Evolutionary conservation across 306 rosid species (phyloP).

Genomic region (Urtica urens): DNA sequence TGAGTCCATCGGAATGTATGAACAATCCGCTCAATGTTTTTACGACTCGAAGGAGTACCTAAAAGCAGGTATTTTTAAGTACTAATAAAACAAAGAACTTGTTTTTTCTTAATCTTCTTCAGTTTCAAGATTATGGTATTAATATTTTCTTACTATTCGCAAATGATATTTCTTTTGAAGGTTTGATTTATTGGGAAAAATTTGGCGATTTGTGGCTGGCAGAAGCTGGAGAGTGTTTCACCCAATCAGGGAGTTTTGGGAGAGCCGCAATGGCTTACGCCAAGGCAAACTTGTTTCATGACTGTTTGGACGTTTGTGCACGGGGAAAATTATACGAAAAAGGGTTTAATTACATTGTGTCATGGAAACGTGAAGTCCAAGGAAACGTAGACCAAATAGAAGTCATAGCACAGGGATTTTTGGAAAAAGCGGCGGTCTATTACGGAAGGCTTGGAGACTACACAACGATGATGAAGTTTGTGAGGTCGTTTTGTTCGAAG

Average conservation of each 20-base stretch:
- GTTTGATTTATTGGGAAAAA: slow-evolving; percentile 33
- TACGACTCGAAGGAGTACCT: slow-evolving; percentile 35
- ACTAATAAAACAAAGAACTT: too few relatives aligned
- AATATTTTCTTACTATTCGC: neutral
- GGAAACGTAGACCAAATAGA: slow-evolving; percentile 13
- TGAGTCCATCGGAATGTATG: slow-evolving; percentile 29
- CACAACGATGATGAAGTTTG: slow-evolving; percentile 44
- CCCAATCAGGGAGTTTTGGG: slow-evolving; percentile 22
- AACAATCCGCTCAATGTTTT: slow-evolving; percentile 41
- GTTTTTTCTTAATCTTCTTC: neutral
- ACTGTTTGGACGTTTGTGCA: slow-evolving; percentile 25
- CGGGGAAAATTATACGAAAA: slow-evolving; percentile 24
- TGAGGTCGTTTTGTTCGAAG: slow-evolving; percentile 37
- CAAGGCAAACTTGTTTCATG: slow-evolving; percentile 26
- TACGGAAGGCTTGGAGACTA: slow-evolving; percentile 25
- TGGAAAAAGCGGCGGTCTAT: slow-evolving; percentile 32
- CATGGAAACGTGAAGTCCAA: slow-evolving; percentile 1
- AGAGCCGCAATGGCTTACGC: slow-evolving; percentile 34
- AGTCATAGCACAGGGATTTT: slow-evolving; percentile 27
- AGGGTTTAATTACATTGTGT: slow-evolving; percentile 26
- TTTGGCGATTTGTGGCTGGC: slow-evolving; percentile 30
- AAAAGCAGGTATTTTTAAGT: slow-evolving; percentile 32
- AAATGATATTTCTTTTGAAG: slow-evolving; percentile 5
- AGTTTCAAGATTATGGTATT: neutral
- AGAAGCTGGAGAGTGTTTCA: slow-evolving; percentile 49